Percentiles rank a stretch among this genome's conserved stretches.
Evolutionary conservation across 257 asterid species (phyloP).

Genomic region (Scutellaria minor): DNA sequence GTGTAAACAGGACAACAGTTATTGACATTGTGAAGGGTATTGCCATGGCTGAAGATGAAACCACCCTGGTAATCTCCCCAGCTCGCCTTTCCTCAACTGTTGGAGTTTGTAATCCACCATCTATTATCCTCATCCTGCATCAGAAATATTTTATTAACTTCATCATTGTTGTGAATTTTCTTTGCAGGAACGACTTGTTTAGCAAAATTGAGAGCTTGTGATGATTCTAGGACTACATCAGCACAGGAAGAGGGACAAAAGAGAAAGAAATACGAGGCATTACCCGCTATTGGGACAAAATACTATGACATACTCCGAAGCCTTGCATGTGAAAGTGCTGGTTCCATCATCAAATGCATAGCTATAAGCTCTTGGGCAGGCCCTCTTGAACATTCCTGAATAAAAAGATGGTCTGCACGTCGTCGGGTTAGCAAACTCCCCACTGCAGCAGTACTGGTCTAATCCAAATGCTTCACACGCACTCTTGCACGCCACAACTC

Average conservation of each 20-base stretch:
- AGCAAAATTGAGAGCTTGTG: not conserved
- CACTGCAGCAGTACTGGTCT: constrained; percentile 84
- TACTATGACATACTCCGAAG: constrained; percentile 47
- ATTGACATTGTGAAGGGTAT: constrained; percentile 42
- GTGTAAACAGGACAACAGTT: constrained; percentile 32
- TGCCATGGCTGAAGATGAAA: constrained; percentile 44
- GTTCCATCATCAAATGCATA: constrained; percentile 81
- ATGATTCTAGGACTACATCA: too few species aligned
- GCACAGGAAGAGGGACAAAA: not conserved
- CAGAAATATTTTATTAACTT: constrained; percentile 23
- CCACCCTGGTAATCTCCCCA: constrained; percentile 33
- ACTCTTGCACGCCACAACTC: constrained; percentile 85
- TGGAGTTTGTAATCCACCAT: constrained; percentile 47
- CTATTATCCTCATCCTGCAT: constrained; percentile 55
- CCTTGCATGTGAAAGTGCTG: constrained; percentile 91
- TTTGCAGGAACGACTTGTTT: constrained; percentile 26
- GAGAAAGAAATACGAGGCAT: constrained; percentile 23
- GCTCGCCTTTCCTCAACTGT: constrained; percentile 42
- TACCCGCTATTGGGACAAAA: constrained; percentile 71
- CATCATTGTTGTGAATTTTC: constrained; percentile 5
- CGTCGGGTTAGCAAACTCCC: constrained; percentile 76
- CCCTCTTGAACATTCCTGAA: constrained; percentile 69
- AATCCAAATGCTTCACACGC: constrained; percentile 81
- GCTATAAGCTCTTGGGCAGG: constrained; percentile 81
- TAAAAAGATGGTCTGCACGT: constrained; percentile 81